phyloP scores from a whole-genome alignment of 441 rosid species.

The Macaranga tanarius region DNA sequence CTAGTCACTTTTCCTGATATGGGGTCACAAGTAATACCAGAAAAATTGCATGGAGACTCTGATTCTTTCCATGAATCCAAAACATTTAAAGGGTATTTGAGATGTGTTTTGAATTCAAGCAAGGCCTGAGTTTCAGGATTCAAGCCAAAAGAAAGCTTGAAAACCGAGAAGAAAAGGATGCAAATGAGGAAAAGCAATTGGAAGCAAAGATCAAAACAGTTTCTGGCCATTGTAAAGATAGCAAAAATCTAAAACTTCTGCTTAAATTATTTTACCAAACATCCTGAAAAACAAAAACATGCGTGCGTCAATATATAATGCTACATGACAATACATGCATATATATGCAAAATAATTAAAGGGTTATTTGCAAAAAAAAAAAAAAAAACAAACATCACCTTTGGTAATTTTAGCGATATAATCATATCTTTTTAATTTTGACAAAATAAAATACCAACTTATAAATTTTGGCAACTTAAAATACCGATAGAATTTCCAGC shows the following conservation, averaged over 20 bases:
- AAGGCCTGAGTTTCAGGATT: conserved; percentile 52
- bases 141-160: conserved; percentile 43
- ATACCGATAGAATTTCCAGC: no score
- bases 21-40: conserved; percentile 54
- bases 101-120: conserved; percentile 58
- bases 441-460: no score
- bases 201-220: conserved; percentile 12
- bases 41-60: conserved; percentile 56
- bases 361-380: no score
- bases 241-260: conserved; percentile 2
- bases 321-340: not conserved
- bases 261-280: conserved; percentile 21
- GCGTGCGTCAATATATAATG: not conserved
- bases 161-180: conserved; percentile 27
- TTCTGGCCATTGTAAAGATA: conserved; percentile 32
- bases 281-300: conserved; percentile 25
- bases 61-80: conserved; percentile 70
- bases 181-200: conserved; percentile 10
- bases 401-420: no score
- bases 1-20: conserved; percentile 46
- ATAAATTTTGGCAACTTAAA: no score
- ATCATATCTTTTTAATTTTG: no score
- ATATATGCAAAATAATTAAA: no score
- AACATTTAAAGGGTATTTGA: conserved; percentile 55
- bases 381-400: no score